Conservation (phyloP, 2,329 filamentous ascomycete genomes). For the Colletotrichum orbiculare region DNA sequence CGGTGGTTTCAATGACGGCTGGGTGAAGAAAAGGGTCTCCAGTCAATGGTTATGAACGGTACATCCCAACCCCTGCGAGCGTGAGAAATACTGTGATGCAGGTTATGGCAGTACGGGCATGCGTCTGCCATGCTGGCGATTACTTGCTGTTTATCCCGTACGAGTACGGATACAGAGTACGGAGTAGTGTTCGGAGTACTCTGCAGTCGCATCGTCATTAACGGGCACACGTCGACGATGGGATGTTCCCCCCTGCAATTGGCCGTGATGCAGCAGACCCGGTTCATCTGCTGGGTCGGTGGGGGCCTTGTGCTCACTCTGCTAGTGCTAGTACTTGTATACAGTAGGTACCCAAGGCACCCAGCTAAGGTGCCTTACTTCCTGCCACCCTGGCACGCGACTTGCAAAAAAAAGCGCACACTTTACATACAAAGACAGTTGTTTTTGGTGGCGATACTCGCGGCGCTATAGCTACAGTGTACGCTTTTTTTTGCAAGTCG, state of each 20-base stretch:
- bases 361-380: not conserved
- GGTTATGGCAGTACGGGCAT: too few relatives aligned
- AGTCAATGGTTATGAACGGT: constrained; percentile 4
- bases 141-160: too few relatives aligned
- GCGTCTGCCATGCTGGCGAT: too few relatives aligned
- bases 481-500: too few relatives aligned
- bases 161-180: not conserved
- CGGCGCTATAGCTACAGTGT: too few relatives aligned
- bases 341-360: not conserved
- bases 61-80: not conserved
- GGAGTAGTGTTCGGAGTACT: not conserved
- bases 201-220: constrained; percentile 1
- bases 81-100: not conserved
- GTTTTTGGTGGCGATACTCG: too few relatives aligned
- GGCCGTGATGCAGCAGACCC: not conserved
- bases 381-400: not conserved
- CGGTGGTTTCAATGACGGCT: constrained; percentile 18
- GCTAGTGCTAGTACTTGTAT: not conserved
- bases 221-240: not conserved
- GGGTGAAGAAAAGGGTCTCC: constrained; percentile 11
- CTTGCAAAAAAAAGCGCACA: too few relatives aligned
- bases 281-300: constrained; percentile 17
- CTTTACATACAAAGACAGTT: too few relatives aligned
- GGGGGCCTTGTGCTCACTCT: constrained; percentile 14
- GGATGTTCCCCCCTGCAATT: constrained; percentile 6